These are phyloP conservation scores for Gaertneriomyces semiglobifer DNA, from an alignment of 192 early-diverging fungal genomes.

Conservation along the genomic window DNA sequence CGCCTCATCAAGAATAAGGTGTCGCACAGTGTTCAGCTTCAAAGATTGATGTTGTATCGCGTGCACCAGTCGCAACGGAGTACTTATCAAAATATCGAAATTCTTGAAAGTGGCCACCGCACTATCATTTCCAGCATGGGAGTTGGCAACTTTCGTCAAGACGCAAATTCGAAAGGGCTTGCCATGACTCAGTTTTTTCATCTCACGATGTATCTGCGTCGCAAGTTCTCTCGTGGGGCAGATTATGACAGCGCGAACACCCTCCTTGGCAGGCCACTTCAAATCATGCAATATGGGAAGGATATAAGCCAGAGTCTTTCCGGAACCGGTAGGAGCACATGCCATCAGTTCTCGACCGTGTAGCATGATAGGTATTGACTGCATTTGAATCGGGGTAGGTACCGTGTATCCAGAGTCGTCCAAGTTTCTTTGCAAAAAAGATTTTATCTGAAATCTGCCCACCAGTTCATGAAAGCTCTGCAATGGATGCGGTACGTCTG, in stretches of 20 bases:
- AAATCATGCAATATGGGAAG: conserved; percentile 87
- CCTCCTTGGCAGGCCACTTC: conserved; percentile 69
- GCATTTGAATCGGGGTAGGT: conserved; percentile 94
- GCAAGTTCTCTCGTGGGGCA: conserved; percentile 94
- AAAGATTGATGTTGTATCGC: conserved; percentile 77
- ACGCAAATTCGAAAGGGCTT: conserved; percentile 78
- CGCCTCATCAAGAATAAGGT: conserved; percentile 96
- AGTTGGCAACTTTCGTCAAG: conserved; percentile 76
- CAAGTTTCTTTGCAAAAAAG: conserved; percentile 74
- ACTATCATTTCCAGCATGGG: conserved; percentile 51
- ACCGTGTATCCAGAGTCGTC: conserved; percentile 60
- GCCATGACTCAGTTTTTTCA: conserved; percentile 69
- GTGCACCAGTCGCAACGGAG: conserved; percentile 87
- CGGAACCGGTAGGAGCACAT: conserved; percentile 95
- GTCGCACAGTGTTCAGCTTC: conserved; percentile 73
- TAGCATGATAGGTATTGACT: conserved; percentile 82
- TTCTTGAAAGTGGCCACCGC: conserved; percentile 8
- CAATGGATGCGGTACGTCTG: conserved; percentile 82
- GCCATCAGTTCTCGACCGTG: conserved; percentile 92
- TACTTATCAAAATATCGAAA: conserved; percentile 86
- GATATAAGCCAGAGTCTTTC: conserved; percentile 94
- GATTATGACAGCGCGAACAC: conserved; percentile 86
- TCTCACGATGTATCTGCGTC: conserved; percentile 82
- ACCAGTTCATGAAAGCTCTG: conserved; percentile 74
- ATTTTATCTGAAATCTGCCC: conserved; percentile 52